A percentile compares a stretch with the other conserved stretches of the same genome.
Conservation (phyloP, 2,329 filamentous ascomycete species). For the Rutstroemia sp. region DNA sequence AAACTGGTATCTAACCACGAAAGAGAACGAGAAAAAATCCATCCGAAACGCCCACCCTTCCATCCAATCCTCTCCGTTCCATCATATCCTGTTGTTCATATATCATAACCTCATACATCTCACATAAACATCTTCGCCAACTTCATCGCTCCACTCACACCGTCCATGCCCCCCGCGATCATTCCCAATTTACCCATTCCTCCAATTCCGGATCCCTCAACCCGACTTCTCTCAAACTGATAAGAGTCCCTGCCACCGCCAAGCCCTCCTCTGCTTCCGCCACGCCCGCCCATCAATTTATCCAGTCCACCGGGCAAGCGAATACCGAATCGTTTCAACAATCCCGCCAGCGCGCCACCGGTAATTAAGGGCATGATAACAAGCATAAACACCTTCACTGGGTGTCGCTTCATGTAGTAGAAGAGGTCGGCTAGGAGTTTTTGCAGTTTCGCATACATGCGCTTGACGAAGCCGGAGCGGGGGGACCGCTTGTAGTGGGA, state of each 20-base stretch:
- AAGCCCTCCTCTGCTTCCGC: conserved; percentile 14
- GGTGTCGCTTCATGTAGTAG: conserved; percentile 75
- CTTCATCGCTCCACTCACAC: conserved; percentile 24
- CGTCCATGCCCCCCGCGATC: conserved; percentile 21
- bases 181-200: conserved; percentile 16
- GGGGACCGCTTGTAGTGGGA: conserved; percentile 76
- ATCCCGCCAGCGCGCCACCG: conserved; percentile 70
- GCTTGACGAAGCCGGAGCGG: conserved; percentile 68
- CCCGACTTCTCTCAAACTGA: conserved; percentile 15
- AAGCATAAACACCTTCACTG: conserved; percentile 78
- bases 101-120: background rate
- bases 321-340: conserved; percentile 74
- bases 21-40: background rate
- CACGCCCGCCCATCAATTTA: conserved; percentile 42
- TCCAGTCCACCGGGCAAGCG: conserved; percentile 60
- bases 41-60: background rate
- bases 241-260: conserved; percentile 1
- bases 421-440: conserved; percentile 73
- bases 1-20: background rate
- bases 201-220: conserved; percentile 15
- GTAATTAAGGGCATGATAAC: conserved; percentile 83
- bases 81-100: background rate
- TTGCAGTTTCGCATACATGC: conserved; percentile 67
- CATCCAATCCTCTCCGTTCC: background rate
- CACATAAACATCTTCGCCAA: conserved; percentile 31